Base-by-base conservation (phyloP, 2,329 filamentous ascomycete species). In the Aciculosporium take region DNA sequence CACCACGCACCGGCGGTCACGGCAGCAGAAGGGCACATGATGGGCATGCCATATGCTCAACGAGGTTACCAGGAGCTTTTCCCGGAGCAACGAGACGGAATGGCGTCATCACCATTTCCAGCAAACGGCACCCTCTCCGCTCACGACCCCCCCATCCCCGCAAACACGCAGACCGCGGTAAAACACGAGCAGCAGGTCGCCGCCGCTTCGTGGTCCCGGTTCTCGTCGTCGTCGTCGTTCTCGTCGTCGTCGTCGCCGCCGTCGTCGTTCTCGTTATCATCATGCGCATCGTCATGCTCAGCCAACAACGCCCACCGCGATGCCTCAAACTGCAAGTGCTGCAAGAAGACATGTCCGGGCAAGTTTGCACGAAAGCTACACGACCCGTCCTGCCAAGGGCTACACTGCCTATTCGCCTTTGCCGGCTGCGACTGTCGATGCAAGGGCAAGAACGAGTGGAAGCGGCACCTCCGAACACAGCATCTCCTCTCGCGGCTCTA, bases 401-500 rank as follows among this genome's bases (percentile, higher is more conserved):
- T 25, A 13, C 13, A 25, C 20, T 96, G 89, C 58, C 77, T 85
- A 43, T 87, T 95, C 57, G 66, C 74, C 24, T 79, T 75, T 42
- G 91, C 87, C 43, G 83, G 81, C 27, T 96, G 89, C 62, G 49
- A 47, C 1, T 74, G 77, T 2, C 77, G 71, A 0, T 94, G 94
- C 54, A 71, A 73, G 3, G 79, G 72, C 50, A 94, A 94, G 64
- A 94, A 94, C 56, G 88, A 95, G 58, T 95, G 89, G 89, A 95
- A 95, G 60, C 77, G 89, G 0, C 89, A 96, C 56, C 76, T 89
- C 52, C 65, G 69, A 25, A 83, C 81, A 0, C 83, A 94, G 55
- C 89, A 96, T 55, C 67, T 94, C 18, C 74, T 79, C 41, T 67
- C 84, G 3, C 65, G 72, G 34, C 83, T 79, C 61, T 95, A 80